A percentile compares a stretch with the other conserved stretches of the same genome.
phyloP scores from a whole-genome alignment of 495 filamentous ascomycete genomes.

The Aspergillus carlsbadensis region DNA sequence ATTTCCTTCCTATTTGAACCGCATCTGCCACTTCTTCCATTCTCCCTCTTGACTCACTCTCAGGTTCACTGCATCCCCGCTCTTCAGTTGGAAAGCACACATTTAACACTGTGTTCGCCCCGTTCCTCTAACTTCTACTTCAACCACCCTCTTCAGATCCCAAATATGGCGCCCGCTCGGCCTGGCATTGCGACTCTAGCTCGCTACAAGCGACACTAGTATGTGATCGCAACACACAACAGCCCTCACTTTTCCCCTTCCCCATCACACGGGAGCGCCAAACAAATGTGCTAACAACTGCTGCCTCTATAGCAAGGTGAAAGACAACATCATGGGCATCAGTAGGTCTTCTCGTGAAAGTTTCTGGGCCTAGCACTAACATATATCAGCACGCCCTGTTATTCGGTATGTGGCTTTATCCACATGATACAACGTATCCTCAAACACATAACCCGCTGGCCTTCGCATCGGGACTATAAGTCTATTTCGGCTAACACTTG shows the following conservation, averaged over 20 bases:
- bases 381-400: constrained; percentile 55
- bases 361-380: neutral
- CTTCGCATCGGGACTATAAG: neutral
- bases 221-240: neutral
- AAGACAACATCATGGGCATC: constrained; percentile 63
- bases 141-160: too few relatives aligned
- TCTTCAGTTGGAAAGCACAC: too few relatives aligned
- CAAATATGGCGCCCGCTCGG: too few relatives aligned
- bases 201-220: neutral
- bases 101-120: too few relatives aligned
- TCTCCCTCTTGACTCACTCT: too few relatives aligned
- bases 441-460: too few relatives aligned
- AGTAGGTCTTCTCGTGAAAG: constrained; percentile 48
- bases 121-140: too few relatives aligned
- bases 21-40: too few relatives aligned
- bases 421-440: too few relatives aligned
- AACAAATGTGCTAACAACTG: neutral
- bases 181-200: too few relatives aligned
- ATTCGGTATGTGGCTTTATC: constrained; percentile 52
- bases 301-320: constrained; percentile 48
- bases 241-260: neutral
- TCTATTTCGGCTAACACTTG: neutral
- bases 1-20: too few relatives aligned
- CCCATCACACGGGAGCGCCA: constrained; percentile 28
- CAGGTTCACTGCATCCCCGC: too few relatives aligned